These are phyloP conservation scores for Fusarium verticillioides DNA, from an alignment of 2,329 filamentous ascomycete species.

Conservation along the genomic window DNA sequence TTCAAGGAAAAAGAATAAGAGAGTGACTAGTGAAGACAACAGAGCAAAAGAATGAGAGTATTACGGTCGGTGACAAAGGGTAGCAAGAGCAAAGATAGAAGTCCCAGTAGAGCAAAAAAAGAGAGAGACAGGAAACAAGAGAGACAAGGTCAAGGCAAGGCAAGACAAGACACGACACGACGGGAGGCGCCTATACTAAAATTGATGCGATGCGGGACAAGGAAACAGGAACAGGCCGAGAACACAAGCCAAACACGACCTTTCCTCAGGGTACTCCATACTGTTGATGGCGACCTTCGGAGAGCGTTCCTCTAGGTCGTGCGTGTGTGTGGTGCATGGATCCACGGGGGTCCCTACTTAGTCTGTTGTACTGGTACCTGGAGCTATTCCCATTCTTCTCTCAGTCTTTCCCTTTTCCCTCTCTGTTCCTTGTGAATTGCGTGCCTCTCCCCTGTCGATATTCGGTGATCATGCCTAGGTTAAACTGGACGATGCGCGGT, in stretches of 20 bases:
- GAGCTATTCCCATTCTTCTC: conserved; percentile 11
- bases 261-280: neutral
- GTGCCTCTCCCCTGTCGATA: conserved; percentile 12
- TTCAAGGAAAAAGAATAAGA: conserved; percentile 11
- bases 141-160: conserved; percentile 5
- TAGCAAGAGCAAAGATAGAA: conserved; percentile 8
- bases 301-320: conserved; percentile 17
- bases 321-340: conserved; percentile 19
- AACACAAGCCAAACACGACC: conserved; percentile 18
- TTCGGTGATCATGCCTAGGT: conserved; percentile 27
- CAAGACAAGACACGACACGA: conserved; percentile 12
- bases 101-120: conserved; percentile 30
- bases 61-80: conserved; percentile 24
- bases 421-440: neutral
- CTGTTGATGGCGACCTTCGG: conserved; percentile 22
- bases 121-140: conserved; percentile 20
- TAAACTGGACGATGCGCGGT: conserved; percentile 31
- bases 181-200: conserved; percentile 42
- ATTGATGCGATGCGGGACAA: conserved; percentile 14
- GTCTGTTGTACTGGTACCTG: conserved; percentile 3
- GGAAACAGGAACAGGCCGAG: neutral
- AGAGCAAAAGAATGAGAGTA: conserved; percentile 27
- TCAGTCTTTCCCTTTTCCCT: neutral
- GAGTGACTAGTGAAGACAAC: conserved; percentile 20
- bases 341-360: conserved; percentile 15